Percentiles rank a stretch among this genome's conserved stretches.
phyloP scores from a whole-genome alignment of 768 basidiomycete genomes.

The Tephrocybe sp. region DNA sequence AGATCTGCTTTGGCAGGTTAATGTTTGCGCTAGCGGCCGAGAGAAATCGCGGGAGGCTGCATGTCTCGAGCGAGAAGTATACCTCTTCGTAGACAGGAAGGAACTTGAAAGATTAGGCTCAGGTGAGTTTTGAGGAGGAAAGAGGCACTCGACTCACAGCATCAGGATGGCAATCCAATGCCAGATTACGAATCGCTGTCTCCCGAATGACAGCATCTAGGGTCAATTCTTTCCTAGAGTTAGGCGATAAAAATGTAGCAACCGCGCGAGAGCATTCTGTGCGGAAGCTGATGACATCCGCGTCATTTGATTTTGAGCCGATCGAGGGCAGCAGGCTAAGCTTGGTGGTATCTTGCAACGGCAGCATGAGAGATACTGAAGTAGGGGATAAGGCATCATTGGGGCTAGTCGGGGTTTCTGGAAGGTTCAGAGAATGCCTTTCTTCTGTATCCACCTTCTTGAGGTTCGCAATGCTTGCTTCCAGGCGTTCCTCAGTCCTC shows the following conservation, averaged over 20 bases:
- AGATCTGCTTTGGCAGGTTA: slow-evolving; percentile 32
- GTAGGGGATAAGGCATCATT: slow-evolving; percentile 3
- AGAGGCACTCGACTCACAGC: slow-evolving; percentile 20
- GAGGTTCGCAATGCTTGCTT: slow-evolving; percentile 13
- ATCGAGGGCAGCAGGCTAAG: slow-evolving; percentile 13
- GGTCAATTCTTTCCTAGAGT: slow-evolving; percentile 26
- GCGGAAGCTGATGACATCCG: slow-evolving; percentile 14
- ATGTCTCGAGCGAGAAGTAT: slow-evolving; percentile 26
- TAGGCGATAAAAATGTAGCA: slow-evolving; percentile 30
- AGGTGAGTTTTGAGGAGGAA: not conserved
- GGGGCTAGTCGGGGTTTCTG: slow-evolving; percentile 2
- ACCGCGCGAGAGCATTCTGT: slow-evolving; percentile 25
- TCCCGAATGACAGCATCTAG: slow-evolving; percentile 24
- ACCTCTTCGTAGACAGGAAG: slow-evolving; percentile 30
- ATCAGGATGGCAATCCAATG: slow-evolving; percentile 32
- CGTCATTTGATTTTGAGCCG: slow-evolving; percentile 2
- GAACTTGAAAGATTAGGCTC: slow-evolving; percentile 20
- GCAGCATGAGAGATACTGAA: slow-evolving; percentile 7
- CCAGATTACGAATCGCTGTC: slow-evolving; percentile 24
- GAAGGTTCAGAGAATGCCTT: not conserved
- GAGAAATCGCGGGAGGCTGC: slow-evolving; percentile 31
- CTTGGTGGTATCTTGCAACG: slow-evolving; percentile 15
- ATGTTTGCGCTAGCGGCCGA: slow-evolving; percentile 28
- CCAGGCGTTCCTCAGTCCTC: slow-evolving; percentile 7
- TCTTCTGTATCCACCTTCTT: slow-evolving; percentile 20